These are phyloP conservation scores for Ustilago cynodontis DNA, from an alignment of 1,284 basidiomycete species.

Conservation along the genomic window DNA sequence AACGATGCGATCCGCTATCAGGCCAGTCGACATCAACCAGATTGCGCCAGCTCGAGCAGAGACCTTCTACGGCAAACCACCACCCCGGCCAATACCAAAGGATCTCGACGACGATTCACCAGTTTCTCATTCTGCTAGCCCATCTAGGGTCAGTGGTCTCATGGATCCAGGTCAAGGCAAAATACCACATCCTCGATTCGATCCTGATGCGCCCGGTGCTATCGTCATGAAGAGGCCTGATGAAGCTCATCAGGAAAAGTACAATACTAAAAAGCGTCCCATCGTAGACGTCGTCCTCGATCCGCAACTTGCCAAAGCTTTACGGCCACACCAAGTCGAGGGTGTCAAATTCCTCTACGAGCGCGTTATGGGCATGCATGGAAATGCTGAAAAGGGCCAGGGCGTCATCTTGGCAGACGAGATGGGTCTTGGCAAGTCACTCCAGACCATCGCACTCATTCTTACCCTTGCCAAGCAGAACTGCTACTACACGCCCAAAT, in stretches of 20 bases:
- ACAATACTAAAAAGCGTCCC: slow-evolving; percentile 75
- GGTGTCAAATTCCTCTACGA: slow-evolving; percentile 98
- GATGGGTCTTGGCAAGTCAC: slow-evolving; percentile 78
- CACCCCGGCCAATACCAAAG: slow-evolving; percentile 15
- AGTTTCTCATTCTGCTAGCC: slow-evolving; percentile 22
- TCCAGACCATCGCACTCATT: slow-evolving; percentile 67
- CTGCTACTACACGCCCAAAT: slow-evolving; percentile 63
- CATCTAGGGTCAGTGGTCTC: slow-evolving; percentile 34
- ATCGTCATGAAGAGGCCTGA: slow-evolving; percentile 87
- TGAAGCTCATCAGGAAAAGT: slow-evolving; percentile 77
- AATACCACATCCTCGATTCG: slow-evolving; percentile 48
- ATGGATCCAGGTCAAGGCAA: slow-evolving; percentile 41
- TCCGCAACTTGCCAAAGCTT: slow-evolving; percentile 84
- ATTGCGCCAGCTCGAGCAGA: slow-evolving; percentile 40
- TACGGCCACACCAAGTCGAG: slow-evolving; percentile 97
- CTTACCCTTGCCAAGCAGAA: slow-evolving; percentile 62
- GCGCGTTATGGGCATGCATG: slow-evolving; percentile 92
- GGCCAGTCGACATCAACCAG: slow-evolving; percentile 42
- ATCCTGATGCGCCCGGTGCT: slow-evolving; percentile 73
- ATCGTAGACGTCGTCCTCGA: slow-evolving; percentile 84
- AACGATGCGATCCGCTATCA: slow-evolving; percentile 33
- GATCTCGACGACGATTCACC: slow-evolving; percentile 13
- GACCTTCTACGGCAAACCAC: slow-evolving; percentile 48
- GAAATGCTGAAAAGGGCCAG: slow-evolving; percentile 79
- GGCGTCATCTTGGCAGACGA: slow-evolving; percentile 99